Conservation (phyloP, 441 rosid genomes). For the Syzygium malaccense region DNA sequence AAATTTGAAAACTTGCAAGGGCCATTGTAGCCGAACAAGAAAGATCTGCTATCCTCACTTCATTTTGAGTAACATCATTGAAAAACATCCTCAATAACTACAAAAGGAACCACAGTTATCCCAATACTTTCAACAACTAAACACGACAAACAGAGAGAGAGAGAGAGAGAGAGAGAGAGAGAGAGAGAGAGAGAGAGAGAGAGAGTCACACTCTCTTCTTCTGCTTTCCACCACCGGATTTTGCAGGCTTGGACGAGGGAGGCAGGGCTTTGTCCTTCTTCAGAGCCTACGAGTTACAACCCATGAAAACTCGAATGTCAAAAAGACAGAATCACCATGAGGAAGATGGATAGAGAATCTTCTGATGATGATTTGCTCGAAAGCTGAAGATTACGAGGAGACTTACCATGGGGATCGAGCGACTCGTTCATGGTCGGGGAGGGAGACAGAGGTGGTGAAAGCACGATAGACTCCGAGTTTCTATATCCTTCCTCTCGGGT, state of each 20-base stretch:
- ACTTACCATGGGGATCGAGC: background rate
- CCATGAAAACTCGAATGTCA: background rate
- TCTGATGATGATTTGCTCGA: too few relatives aligned
- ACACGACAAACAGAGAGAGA: background rate
- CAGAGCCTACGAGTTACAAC: background rate
- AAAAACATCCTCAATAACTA: background rate
- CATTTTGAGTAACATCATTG: background rate
- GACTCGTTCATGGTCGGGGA: background rate
- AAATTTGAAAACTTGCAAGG: background rate
- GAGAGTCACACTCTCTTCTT: background rate
- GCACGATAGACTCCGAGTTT: background rate
- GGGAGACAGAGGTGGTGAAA: background rate
- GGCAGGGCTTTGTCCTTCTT: background rate
- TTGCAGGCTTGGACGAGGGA: background rate
- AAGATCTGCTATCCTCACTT: background rate
- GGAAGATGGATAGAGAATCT: background rate
- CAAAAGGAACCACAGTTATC: background rate
- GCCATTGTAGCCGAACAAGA: background rate
- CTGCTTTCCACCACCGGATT: background rate
- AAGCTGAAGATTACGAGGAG: background rate
- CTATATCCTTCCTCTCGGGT: background rate
- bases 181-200: background rate
- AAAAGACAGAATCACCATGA: background rate
- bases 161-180: background rate
- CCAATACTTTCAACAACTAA: background rate